Conservation (phyloP, 1,284 basidiomycete genomes). For the Rhodotorula sp. region DNA sequence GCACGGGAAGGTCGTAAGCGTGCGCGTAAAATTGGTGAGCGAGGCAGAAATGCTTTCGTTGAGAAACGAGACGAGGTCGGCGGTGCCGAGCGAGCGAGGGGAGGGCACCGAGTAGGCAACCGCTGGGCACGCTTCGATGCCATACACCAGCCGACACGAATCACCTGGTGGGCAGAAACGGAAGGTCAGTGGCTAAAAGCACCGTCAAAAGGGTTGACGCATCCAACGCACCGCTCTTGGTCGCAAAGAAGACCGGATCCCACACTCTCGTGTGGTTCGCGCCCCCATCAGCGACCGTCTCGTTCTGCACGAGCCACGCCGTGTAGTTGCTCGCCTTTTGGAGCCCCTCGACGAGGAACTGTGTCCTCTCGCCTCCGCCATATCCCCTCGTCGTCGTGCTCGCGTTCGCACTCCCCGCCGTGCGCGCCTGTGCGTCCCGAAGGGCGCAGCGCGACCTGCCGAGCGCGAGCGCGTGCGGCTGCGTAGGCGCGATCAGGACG, state of each 20-base stretch:
- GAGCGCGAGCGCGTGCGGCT: constrained; percentile 42
- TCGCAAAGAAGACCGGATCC: constrained; percentile 44
- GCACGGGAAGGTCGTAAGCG: constrained; percentile 54
- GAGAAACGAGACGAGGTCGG: constrained; percentile 47
- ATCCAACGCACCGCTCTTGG: constrained; percentile 45
- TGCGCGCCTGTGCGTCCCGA: constrained; percentile 30
- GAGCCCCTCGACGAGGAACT: constrained; percentile 45
- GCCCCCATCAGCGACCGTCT: neutral
- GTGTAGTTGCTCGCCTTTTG: constrained; percentile 50
- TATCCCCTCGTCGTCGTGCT: constrained; percentile 36
- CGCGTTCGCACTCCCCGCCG: neutral
- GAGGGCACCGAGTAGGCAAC: constrained; percentile 54
- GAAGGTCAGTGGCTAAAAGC: constrained; percentile 16
- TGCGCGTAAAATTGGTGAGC: constrained; percentile 50
- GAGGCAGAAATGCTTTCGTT: constrained; percentile 47
- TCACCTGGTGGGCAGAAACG: constrained; percentile 29
- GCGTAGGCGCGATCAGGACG: constrained; percentile 45
- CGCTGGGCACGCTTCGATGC: constrained; percentile 51
- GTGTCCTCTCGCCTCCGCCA: constrained; percentile 42
- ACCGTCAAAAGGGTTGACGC: neutral
- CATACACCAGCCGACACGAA: constrained; percentile 51
- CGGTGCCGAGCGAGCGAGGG: constrained; percentile 45
- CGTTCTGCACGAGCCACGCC: constrained; percentile 49
- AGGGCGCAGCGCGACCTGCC: constrained; percentile 50
- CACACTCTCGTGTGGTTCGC: constrained; percentile 32